Evolutionary conservation across 108 stramenopile species (phyloP).

Genomic region (Asterionellopsis glacialis): DNA sequence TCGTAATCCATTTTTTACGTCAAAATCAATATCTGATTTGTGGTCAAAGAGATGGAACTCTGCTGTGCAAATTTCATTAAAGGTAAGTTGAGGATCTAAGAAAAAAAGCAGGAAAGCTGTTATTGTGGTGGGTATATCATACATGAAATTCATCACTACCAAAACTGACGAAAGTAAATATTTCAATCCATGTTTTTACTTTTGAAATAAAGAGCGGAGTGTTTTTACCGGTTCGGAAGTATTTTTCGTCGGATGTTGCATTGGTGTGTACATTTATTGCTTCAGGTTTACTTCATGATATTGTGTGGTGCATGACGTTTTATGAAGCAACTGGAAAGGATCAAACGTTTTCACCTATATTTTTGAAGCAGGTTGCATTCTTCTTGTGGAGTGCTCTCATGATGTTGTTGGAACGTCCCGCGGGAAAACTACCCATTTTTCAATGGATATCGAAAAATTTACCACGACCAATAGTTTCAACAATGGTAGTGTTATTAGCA

Average conservation of each 20-base stretch:
- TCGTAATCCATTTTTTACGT: conserved; percentile 31
- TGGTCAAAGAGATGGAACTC: conserved; percentile 48
- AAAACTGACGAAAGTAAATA: too few relatives aligned
- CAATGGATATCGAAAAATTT: conserved; percentile 28
- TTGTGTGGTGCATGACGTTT: conserved; percentile 29
- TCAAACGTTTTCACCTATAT: conserved; percentile 14
- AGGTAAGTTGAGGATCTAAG: conserved; percentile 14
- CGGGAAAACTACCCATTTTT: conserved; percentile 16
- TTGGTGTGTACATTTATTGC: conserved; percentile 36
- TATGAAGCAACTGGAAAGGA: conserved; percentile 6
- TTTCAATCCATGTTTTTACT: too few relatives aligned
- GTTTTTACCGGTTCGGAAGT: conserved; percentile 32
- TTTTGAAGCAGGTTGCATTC: conserved; percentile 35
- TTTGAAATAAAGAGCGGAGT: conserved; percentile 20
- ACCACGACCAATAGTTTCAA: conserved; percentile 29
- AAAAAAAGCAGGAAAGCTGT: too few relatives aligned
- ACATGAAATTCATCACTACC: too few relatives aligned
- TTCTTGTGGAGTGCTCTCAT: conserved; percentile 37
- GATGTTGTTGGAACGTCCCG: conserved; percentile 36
- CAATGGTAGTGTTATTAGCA: conserved; percentile 29
- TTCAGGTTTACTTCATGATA: conserved; percentile 54
- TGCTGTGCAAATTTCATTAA: conserved; percentile 28
- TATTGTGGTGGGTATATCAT: too few relatives aligned
- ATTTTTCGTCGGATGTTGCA: conserved; percentile 15
- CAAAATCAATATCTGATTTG: conserved; percentile 32